Conservation (phyloP, 2,329 filamentous ascomycete species). For the Colletotrichum theobromicola region DNA sequence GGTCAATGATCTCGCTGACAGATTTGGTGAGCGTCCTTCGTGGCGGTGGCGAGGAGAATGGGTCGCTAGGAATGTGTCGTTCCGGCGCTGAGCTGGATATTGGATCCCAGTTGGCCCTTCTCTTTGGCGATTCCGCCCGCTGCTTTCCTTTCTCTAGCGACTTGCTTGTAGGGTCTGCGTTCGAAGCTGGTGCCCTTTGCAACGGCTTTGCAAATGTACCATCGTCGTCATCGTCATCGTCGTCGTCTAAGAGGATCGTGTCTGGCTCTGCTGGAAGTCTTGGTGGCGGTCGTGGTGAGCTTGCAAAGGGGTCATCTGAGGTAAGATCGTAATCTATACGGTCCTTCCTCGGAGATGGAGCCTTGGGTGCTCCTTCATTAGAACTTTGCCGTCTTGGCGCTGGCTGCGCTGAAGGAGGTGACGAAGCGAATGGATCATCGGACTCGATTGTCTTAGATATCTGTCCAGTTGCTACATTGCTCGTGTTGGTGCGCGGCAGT, state of each 20-base stretch:
- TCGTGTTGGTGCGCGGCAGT: not conserved
- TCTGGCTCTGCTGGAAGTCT: not conserved
- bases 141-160: not conserved
- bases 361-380: conserved; percentile 23
- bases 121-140: conserved; percentile 24
- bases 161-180: not conserved
- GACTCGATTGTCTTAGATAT: not conserved
- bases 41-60: conserved; percentile 9
- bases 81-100: conserved; percentile 61
- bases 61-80: not conserved
- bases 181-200: not conserved
- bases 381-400: conserved; percentile 20
- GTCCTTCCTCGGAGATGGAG: not conserved
- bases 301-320: conserved; percentile 26
- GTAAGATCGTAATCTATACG: not conserved
- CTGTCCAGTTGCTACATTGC: not conserved
- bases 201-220: not conserved
- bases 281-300: conserved; percentile 22
- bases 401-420: conserved; percentile 20
- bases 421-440: conserved; percentile 27
- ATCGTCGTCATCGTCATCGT: not conserved
- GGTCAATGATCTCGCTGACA: conserved; percentile 33
- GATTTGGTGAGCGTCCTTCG: not conserved
- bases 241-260: not conserved
- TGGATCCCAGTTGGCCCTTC: conserved; percentile 48